Percentiles rank a stretch among this genome's conserved stretches.
phyloP scores from a whole-genome alignment of 2,329 filamentous ascomycete species.

The Pseudocercospora macadamiae region DNA sequence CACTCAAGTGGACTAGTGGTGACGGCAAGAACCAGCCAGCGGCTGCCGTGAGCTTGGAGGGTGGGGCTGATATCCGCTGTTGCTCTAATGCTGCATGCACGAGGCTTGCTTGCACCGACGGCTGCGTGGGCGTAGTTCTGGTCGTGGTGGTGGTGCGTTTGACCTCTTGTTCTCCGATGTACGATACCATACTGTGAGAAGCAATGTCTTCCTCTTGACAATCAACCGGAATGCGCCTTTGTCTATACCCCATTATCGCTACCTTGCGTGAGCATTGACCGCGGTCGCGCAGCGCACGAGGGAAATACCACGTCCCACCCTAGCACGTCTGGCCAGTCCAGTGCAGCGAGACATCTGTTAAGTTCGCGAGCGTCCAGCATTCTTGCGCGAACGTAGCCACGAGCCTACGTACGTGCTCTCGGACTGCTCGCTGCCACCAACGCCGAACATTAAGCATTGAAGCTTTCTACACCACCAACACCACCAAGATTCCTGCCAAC shows the following conservation, averaged over 20 bases:
- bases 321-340: not conserved
- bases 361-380: not conserved
- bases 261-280: conserved; percentile 11
- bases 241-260: not conserved
- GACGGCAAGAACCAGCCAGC: not conserved
- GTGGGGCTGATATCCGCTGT: conserved; percentile 4
- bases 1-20: not conserved
- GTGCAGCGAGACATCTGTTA: not conserved
- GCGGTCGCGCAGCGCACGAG: not conserved
- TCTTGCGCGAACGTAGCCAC: not conserved
- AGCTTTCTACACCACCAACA: not conserved
- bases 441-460: not conserved
- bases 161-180: not conserved
- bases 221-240: conserved; percentile 3
- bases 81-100: conserved; percentile 1
- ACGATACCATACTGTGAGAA: too few species aligned
- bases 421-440: not conserved
- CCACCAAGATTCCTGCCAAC: not conserved
- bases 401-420: not conserved
- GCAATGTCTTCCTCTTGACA: too few species aligned
- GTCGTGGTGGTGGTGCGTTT: not conserved
- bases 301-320: not conserved
- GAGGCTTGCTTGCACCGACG: not conserved
- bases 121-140: not conserved
- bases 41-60: not conserved